Conservation (phyloP, 148 eudicot genomes). For the Vaccinium macrocarpon region DNA sequence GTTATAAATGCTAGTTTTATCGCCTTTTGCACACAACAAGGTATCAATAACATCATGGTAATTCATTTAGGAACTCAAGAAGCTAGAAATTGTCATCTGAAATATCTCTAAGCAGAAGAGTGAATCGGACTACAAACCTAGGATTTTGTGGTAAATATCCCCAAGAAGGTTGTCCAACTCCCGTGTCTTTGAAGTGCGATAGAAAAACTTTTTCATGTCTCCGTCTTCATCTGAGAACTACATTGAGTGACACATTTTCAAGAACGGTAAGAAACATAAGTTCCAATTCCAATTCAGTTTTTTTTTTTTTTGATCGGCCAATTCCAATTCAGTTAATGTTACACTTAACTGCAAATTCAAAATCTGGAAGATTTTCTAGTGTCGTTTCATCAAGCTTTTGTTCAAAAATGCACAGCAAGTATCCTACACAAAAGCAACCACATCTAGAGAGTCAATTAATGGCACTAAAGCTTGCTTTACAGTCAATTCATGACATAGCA, state of each 20-base stretch:
- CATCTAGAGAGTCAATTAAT: constrained; percentile 10
- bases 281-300: not conserved
- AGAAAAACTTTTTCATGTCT: constrained; percentile 68
- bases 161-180: constrained; percentile 91
- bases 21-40: not conserved
- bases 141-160: constrained; percentile 92
- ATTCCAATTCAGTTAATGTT: constrained; percentile 7
- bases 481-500: not conserved
- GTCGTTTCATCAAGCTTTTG: constrained; percentile 67
- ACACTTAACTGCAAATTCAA: constrained; percentile 91
- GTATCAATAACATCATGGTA: not conserved
- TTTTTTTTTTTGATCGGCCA: no score
- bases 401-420: constrained; percentile 77
- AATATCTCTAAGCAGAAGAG: constrained; percentile 17
- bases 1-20: not conserved
- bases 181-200: constrained; percentile 84
- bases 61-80: constrained; percentile 5
- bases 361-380: constrained; percentile 66
- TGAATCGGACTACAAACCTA: constrained; percentile 45
- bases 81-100: constrained; percentile 17
- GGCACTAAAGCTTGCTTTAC: not conserved
- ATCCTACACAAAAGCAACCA: constrained; percentile 45
- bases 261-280: not conserved
- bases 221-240: constrained; percentile 87
- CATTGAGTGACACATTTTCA: constrained; percentile 21